Base-by-base conservation (phyloP, 2,329 filamentous ascomycete genomes). In the Aspergillus sp. region DNA sequence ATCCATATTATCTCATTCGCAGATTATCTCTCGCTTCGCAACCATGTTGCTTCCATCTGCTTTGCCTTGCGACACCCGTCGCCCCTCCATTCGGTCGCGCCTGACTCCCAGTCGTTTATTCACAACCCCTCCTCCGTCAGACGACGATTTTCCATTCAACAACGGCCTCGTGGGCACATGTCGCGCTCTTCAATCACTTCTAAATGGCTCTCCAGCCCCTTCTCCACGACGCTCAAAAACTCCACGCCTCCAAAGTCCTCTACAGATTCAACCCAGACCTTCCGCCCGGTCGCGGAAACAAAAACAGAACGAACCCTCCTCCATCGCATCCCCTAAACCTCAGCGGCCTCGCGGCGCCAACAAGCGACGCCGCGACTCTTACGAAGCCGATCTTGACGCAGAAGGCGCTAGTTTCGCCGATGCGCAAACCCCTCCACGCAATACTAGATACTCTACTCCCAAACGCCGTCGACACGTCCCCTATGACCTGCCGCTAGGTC, bases 11-110 rank as follows among this genome's bases (percentile, higher is more conserved):
- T 52, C 29, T 52, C 51, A 22, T 36, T 39, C n/a, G 50, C 46
- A 6, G 12, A 52, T 50, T 31, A 32, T 36, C 32, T 36, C 32
- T 45, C 31, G 31, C 31, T 36, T 53, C 61, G 56, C 63, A 65
- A 72, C 45, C 39, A 78, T 81, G 78, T 66, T 81, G 52, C 77
- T 81, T 59, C 78, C 78, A 58, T 80, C 78, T 9, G 78, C 78
- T 32, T 68, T 81, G 53, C 68, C 77, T 58, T 80, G 78, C 73
- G 78, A 80, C 63, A 67, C 71, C 67, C 73, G 73, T 63, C 75
- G 71, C 63, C 69, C 69, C 58, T 56, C 69, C 55, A 55, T 61
- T 24, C 68, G 60, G 58, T 71, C 74, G 67, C 70, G 71, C 65
- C 73, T 76, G 65, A 68, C 72, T 2, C 65, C 71, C 53, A 73